Evolutionary conservation across 306 rosid species (phyloP), one percentile per base, ranked within the genome.

Genomic region (Luffa acutangula): DNA sequence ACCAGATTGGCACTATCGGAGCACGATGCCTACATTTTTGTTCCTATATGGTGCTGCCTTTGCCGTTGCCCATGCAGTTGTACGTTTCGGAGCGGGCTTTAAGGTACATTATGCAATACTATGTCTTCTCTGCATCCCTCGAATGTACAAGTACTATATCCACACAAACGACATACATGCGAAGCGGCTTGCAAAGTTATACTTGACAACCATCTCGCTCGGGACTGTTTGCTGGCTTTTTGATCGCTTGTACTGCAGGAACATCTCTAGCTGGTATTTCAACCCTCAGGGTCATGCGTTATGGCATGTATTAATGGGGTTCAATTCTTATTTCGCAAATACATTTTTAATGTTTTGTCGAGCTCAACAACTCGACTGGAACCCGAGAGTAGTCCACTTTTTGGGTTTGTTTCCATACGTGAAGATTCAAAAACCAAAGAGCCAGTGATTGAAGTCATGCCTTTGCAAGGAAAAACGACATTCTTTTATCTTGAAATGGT

Each of bases 111-210:
- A 91, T 79, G 80, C 81, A 48, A 82, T 91, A 58, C 87, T 93
- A 0, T 87, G 97, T 84, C 91, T 93, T 46, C 91, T 91, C 56
- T 93, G 98, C 91, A 85, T 89, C 85, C 98, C 98, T 8, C 88
- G 98, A 84, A 91, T 91, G 93, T 91, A 93, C 96, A 93, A 93
- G 90, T 89, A 93, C 80, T 91, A 89, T 85, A 93, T 91, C 18
- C 84, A 89, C 82, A 91, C 97, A 4, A 82, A 81, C 75, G 88
- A 87, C 81, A 76, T 41, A 43, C 80, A 81, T 43, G 97, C 89
- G 20, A 93, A 93, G 91, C 54, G 87, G 87, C 86, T 93, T 0
- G 98, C 88, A 48, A 90, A 90, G 87, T 78, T 87, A 3, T 93
- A 89, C 79, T 41, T 87, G 70, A 89, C 49, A 18, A 87, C 93